Base-by-base conservation (phyloP, 2,329 filamentous ascomycete species). In the Colletotrichum gloeosporioides region DNA sequence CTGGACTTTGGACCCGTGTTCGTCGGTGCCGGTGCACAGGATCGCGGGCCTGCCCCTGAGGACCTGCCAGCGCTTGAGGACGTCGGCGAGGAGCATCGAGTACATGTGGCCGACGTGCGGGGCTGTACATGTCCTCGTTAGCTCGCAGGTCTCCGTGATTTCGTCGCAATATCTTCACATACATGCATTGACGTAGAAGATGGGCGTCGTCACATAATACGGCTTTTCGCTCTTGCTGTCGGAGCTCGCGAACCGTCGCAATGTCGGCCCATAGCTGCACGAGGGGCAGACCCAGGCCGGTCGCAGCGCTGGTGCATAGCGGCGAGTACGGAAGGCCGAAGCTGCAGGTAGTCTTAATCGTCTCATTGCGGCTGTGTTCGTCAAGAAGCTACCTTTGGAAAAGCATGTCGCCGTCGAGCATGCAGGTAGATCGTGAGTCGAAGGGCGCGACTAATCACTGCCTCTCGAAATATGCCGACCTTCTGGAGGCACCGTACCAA, bases 171-270 rank as follows among this genome's bases (percentile, higher is more conserved):
- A 18, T 32, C 71, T 69, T 34, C 69, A 79, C 88, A 80, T 87
- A 96, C 95, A 93, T 71, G 96, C 95, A 90, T 99, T 99, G 87
- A 99, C 97, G 85, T 99, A 99, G 88, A 99, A 99, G 75, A 99
- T 99, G 4, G 97, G 97, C 10, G 96, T 98, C 7, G 97, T 99
- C 81, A 98, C 90, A 88, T 99, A 99, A 88, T 94, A 98, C 10
- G 96, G 96, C 87, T 99, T 99, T 77, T 77, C 55, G 25, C 53
- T 13, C 32, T 70, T 75, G 36, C 64, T 65, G 62, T 57, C 57
- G 36, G 69, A 73, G 69, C 66, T 78, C 66, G 61, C 83, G 81
- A 83, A 85, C 75, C 76, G 78, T 69, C 78, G 71, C 8, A 77
- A 72, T 25, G 74, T 70, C 44, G 77, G 77, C 39, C 78, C 79